Conservation (phyloP, 2,329 filamentous ascomycete genomes). For the Aspergillus ibericus region DNA sequence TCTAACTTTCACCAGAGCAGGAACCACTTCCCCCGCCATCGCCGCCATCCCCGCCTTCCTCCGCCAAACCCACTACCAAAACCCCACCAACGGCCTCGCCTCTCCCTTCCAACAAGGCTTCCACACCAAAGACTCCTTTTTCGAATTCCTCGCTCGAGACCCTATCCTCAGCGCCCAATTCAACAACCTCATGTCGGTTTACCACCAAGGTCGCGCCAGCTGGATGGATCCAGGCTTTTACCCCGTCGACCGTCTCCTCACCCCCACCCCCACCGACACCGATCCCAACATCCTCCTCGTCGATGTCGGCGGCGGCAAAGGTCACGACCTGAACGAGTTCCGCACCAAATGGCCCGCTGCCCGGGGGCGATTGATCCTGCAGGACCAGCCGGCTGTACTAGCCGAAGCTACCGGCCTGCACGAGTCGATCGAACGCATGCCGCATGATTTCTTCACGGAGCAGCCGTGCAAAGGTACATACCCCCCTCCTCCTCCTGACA, state of each 20-base stretch:
- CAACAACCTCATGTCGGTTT: conserved; percentile 24
- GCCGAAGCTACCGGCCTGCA: not conserved
- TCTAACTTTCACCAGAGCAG: conserved; percentile 11
- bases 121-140: conserved; percentile 24
- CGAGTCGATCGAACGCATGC: not conserved
- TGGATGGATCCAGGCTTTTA: conserved; percentile 31
- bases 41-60: conserved; percentile 24
- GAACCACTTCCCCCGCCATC: conserved; percentile 20
- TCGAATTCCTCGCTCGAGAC: conserved; percentile 24
- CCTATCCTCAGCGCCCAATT: conserved; percentile 18
- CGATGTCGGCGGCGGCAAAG: conserved; percentile 45
- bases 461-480: not conserved
- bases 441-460: not conserved
- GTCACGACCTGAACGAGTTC: conserved; percentile 36
- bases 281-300: conserved; percentile 32
- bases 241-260: conserved; percentile 16
- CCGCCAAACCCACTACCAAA: conserved; percentile 25
- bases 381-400: not conserved
- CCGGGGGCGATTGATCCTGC: not conserved
- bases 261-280: not conserved
- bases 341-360: not conserved
- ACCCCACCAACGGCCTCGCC: conserved; percentile 22
- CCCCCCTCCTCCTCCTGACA: not conserved
- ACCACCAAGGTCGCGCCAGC: conserved; percentile 20
- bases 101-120: conserved; percentile 26